Evolutionary conservation across 1,284 basidiomycete genomes (phyloP).

Genomic region (Testicularia cyperi): DNA sequence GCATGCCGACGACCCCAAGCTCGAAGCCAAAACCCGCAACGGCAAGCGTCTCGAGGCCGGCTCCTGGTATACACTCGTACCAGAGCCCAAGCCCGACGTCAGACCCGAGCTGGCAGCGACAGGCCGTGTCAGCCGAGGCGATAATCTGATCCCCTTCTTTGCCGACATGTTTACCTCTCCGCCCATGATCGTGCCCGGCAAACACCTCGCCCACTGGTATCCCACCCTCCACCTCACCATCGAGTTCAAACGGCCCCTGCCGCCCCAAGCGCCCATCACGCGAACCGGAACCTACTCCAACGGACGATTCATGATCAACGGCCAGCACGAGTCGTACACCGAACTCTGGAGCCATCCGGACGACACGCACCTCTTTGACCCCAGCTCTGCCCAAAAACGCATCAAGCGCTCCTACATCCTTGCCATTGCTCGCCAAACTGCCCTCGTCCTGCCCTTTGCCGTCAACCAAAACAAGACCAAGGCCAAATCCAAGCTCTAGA

Average conservation of each 20-base stretch:
- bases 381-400: background rate
- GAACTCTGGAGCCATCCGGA: conserved; percentile 31
- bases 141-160: conserved; percentile 27
- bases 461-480: conserved; percentile 31
- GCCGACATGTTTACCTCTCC: conserved; percentile 31
- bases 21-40: background rate
- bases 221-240: conserved; percentile 37
- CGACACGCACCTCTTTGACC: conserved; percentile 15
- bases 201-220: conserved; percentile 28
- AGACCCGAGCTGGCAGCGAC: background rate
- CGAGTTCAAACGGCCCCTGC: conserved; percentile 31
- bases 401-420: conserved; percentile 10
- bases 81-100: background rate
- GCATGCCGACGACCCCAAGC: conserved; percentile 11
- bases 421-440: conserved; percentile 28
- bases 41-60: conserved; percentile 5
- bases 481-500: conserved; percentile 6
- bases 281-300: conserved; percentile 6
- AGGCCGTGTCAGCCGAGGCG: conserved; percentile 1
- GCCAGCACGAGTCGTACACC: conserved; percentile 35
- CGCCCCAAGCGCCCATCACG: background rate
- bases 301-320: conserved; percentile 30
- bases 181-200: conserved; percentile 20
- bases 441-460: conserved; percentile 18
- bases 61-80: conserved; percentile 11